Percentiles rank a stretch among this genome's conserved stretches.
Evolutionary conservation across 495 filamentous ascomycete genomes (phyloP).

Genomic region (Aspergillus steynii): DNA sequence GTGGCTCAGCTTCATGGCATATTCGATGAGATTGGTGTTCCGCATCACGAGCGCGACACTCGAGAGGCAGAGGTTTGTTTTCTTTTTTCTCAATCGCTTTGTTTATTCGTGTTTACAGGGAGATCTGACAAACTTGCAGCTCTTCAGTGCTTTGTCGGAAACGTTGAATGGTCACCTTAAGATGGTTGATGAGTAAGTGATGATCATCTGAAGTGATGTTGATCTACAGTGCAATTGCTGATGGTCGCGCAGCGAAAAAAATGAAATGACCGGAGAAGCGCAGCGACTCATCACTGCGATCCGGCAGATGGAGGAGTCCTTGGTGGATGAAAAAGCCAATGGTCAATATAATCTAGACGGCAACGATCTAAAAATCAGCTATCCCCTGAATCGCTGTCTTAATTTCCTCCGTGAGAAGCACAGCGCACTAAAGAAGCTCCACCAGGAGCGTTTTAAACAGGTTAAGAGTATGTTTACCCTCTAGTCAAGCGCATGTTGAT

Average conservation of each 20-base stretch:
- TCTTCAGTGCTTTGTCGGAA: constrained; percentile 84
- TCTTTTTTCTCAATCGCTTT: constrained; percentile 8
- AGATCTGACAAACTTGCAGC: constrained; percentile 48
- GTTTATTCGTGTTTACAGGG: not conserved
- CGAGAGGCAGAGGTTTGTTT: constrained; percentile 78
- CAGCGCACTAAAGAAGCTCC: constrained; percentile 70
- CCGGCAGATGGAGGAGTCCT: constrained; percentile 87
- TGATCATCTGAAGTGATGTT: not conserved
- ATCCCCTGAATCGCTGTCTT: constrained; percentile 77
- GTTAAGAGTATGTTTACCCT: constrained; percentile 73
- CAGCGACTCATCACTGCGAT: constrained; percentile 79
- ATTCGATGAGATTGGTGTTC: constrained; percentile 94
- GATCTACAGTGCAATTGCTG: not conserved
- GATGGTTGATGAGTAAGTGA: constrained; percentile 64
- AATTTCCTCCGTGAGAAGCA: constrained; percentile 82
- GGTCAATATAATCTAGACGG: constrained; percentile 62
- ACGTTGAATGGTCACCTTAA: constrained; percentile 83
- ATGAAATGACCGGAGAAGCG: constrained; percentile 82
- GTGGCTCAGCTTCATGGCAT: constrained; percentile 86
- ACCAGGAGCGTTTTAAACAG: constrained; percentile 88
- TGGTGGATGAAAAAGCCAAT: constrained; percentile 70
- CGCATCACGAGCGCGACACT: constrained; percentile 82
- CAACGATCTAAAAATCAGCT: constrained; percentile 70
- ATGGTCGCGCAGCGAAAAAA: constrained; percentile 67
- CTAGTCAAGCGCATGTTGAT: not conserved